Base-by-base conservation (phyloP, 805 yeast genomes). In the Candida michaelii region DNA sequence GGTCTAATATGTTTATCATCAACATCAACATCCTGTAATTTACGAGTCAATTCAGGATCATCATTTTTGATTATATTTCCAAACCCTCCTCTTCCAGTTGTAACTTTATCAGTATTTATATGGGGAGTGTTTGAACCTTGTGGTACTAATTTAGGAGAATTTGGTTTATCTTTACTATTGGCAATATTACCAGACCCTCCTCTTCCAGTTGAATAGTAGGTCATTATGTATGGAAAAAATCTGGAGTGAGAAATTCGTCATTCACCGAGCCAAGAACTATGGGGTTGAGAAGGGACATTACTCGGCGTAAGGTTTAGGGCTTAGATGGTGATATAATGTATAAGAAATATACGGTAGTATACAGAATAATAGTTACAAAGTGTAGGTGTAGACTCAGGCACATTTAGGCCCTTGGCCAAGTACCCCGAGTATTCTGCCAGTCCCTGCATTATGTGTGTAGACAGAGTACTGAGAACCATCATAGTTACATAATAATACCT, bases 61-160 rank as follows among this genome's bases (percentile, higher is more conserved):
- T 71, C 71, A 59, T 83, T 84, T 47, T 68, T 72, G 42, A 80
- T 64, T 86, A 84, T 84, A 54, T 84, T 84, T 4, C 91, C 91
- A 38, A 77, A 81, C 5, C 91, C 91, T 5, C 91, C 91, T 50
- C 91, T 71, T 15, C 90, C 91, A 1, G 89, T 84, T 18, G 85
- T 74, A 54, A 79, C 76, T 18, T 77, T 74, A 21, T 76, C 74
- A 14, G 76, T 75, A 17, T 76, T 59, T 24, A 80, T 66, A 52
- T 67, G 74, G 19, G 89, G 89, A 12, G 85, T 78, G 48, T 74
- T 77, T 3, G 81, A 73, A 3, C 85, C 85, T 49, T 75, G 79
- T 2, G 78, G 77, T 2, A 73, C 78, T 24, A 79, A 67, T 37
- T 71, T 76, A 3, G 85, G 85, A 7, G 78, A 69, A 3, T 80